Evolutionary conservation across 306 rosid genomes (phyloP).

Genomic region (Herpetospermum pedunculosum): DNA sequence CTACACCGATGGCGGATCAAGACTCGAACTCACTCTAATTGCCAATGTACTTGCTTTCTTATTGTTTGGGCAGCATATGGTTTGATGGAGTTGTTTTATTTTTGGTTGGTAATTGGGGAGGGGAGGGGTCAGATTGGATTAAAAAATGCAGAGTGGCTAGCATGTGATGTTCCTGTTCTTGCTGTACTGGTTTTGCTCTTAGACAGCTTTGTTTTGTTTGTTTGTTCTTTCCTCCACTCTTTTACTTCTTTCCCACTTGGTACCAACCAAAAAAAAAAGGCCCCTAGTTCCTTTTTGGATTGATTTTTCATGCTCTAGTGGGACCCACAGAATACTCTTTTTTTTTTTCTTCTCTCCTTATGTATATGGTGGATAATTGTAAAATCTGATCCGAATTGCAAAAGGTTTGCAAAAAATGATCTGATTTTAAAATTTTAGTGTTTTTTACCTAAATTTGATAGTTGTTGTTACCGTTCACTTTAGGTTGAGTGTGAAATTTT

Average conservation of each 20-base stretch:
- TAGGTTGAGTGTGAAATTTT: too few relatives aligned
- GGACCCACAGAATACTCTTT: conserved; percentile 9
- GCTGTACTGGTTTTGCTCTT: background rate
- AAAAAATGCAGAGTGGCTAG: background rate
- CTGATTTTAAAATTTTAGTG: too few relatives aligned
- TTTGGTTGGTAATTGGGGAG: background rate
- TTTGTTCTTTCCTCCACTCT: background rate
- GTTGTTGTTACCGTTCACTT: too few relatives aligned
- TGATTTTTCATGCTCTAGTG: conserved; percentile 7
- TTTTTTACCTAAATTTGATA: too few relatives aligned
- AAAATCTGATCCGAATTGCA: too few relatives aligned
- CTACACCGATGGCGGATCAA: background rate
- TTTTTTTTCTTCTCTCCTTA: background rate
- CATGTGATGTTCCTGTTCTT: conserved; percentile 10
- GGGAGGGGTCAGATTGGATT: conserved; percentile 6
- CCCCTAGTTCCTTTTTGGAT: conserved; percentile 26
- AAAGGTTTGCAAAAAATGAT: too few relatives aligned
- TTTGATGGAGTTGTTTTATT: background rate
- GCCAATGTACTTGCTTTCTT: background rate
- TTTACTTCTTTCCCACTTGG: conserved; percentile 16
- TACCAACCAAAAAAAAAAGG: background rate
- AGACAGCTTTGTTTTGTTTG: conserved; percentile 23
- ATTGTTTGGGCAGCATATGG: background rate
- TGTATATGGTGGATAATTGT: too few relatives aligned
- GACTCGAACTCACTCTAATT: background rate